Base-by-base conservation (phyloP, 768 basidiomycete species). In the Collybia mongolica region DNA sequence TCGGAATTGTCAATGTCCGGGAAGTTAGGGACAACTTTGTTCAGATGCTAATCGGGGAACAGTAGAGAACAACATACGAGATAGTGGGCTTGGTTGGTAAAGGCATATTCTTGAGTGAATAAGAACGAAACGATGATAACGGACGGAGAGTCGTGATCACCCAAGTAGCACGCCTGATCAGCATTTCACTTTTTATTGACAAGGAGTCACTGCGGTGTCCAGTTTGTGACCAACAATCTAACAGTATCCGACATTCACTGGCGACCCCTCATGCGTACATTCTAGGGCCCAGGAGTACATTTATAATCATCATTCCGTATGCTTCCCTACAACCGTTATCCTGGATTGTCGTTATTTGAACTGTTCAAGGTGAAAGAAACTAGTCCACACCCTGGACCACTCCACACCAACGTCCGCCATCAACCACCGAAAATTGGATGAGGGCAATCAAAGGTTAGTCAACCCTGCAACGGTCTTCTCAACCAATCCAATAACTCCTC, bases 381-480 rank as follows among this genome's bases (percentile, higher is more conserved):
- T 32, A 32, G 32, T 3, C 32, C 32, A 32, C 32, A 32, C 32
- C 32, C 24, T 26, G 24, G 24, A 26, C 24, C 7, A 7, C 24
- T 7, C 32, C 32, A 32, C 32, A 32, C 42, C 22, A 23, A 43
- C 42, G 17, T 28, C 32, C 37, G 45, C 43, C 28, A 26, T 49
- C 39, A 20, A 39, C 22, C 46, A 52, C 20, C 39, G 20, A 11
- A 42, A 42, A 18, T 42, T 35, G 6, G 26, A 86, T 86, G 84
- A 81, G 79, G 55, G 84, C 84, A 29, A 81, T 85, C 58, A 83
- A 81, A 73, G 81, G 84, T 79, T 48, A 23, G 73, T 61, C 5
- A 14, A 18, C 49, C 26, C 56, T 46, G 32, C 14, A 32, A 32
- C 11, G 14, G 9, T 6, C 32, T 32, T 9, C 32, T 5, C 11